These are phyloP conservation scores for Mercurialis annua DNA, from an alignment of 345 rosid genomes.

Conservation along the genomic window DNA sequence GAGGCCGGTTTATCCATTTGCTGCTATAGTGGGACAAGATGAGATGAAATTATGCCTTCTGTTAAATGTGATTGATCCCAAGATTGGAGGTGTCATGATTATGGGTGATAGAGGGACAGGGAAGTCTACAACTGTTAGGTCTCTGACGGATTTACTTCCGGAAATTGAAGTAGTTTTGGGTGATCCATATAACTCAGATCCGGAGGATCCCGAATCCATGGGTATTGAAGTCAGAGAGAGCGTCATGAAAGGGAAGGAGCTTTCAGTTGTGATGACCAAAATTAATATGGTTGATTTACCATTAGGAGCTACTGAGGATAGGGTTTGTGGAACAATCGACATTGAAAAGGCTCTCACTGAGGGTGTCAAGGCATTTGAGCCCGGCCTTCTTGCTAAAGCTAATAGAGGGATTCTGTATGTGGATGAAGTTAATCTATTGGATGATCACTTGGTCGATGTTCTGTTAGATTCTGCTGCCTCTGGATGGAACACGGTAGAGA, in stretches of 20 bases:
- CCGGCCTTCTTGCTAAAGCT: conserved; percentile 96
- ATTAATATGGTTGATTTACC: conserved; percentile 99
- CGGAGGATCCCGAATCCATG: conserved; percentile 87
- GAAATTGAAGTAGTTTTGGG: conserved; percentile 77
- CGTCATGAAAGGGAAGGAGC: conserved; percentile 51
- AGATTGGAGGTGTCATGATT: conserved; percentile 95
- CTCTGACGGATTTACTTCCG: conserved; percentile 85
- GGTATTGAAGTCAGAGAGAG: conserved; percentile 80
- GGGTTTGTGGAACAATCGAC: conserved; percentile 97
- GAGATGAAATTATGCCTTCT: conserved; percentile 95
- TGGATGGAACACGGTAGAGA: conserved; percentile 93
- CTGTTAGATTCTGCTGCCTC: conserved; percentile 95
- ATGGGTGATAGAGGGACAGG: conserved; percentile 98
- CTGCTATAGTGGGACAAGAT: conserved; percentile 95
- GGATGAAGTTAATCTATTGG: conserved; percentile 94
- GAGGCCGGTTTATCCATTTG: conserved; percentile 87
- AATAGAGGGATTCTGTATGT: conserved; percentile 94
- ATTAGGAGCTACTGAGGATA: conserved; percentile 92
- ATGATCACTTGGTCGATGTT: conserved; percentile 95
- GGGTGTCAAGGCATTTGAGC: conserved; percentile 97
- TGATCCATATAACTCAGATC: conserved; percentile 94
- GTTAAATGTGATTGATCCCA: conserved; percentile 89
- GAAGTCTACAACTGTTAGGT: conserved; percentile 87
- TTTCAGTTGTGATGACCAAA: conserved; percentile 44
- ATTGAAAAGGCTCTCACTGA: conserved; percentile 94